Base-by-base conservation (phyloP, 225 moss, liverwort and hornwort species). In the Bryoerythrophyllum caledonicum region DNA sequence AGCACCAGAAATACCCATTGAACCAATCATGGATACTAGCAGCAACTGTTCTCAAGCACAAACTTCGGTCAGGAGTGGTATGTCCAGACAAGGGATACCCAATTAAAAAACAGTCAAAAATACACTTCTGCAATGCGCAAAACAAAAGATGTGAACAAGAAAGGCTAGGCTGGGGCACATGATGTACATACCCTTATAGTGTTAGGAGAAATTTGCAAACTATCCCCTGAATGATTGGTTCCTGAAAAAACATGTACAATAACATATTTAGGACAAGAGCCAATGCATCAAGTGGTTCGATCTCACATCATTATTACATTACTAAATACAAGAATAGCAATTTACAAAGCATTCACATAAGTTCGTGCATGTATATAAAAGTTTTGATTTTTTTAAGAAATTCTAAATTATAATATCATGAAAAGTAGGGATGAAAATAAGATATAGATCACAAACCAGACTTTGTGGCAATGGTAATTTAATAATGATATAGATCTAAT, bases 161-260 rank as follows among this genome's bases (percentile, higher is more conserved):
- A 30, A 60, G 30, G 27, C 1, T 46, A 25, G 55, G 23, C 8
- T 34, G 17, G 62, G 17, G 17, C 8, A 41, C 7, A 24, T 15
- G 20, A 23, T 32, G 32, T 32, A 24, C 43, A 68, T n/a, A 68
- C 68, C 52, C 51, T 0, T 12, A n/a, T 52, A 7, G 52, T 34
- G 12, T 2, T 34, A 67, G 30, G 10, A 67, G 3, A 2, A 37
- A 37, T 13, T 14, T 24, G 68, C 52, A 53, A 30, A 53, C 21
- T 12, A 4, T 21, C n/a, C 34, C 2, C 3, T 15, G 43, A 8
- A 71, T 7, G 59, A 59, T 71, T 43, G 12, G 20, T 41, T 25
- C 71, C 44, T 72, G 72, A 12, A 59, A 20, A 72, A 27, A 44
- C 28, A 72, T 3, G n/a, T 43, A 28, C n/a, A 71, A 11, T 14